Base-by-base conservation (phyloP, 352 stramenopile species). In the Pythium phragmiticola region DNA sequence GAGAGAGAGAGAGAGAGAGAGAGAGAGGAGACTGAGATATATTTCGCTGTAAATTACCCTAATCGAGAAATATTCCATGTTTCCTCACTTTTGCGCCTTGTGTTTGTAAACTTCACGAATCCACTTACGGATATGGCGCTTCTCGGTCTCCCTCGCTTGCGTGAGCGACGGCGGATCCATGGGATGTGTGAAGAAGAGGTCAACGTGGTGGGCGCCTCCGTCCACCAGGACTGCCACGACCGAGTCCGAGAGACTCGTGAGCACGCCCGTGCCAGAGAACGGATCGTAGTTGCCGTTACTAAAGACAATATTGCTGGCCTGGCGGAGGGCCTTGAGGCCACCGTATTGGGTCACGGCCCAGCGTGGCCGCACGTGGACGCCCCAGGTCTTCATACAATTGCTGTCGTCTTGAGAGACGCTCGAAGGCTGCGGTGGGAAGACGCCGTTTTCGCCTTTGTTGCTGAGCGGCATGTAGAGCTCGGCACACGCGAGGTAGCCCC, bases 271-370 rank as follows among this genome's bases (percentile, higher is more conserved):
- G 26, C 83, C 86, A 28, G 77, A 92, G 92, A 90, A 98, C 50
- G 95, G 95, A 69, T 98, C 95, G 45, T 94, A 88, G 59, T 97
- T 83, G 56, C 95, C 95, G 68, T 98, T 98, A 57, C 90, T 97
- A 58, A 98, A 94, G 36, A 98, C 84, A 50, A 98, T 97, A 76
- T 98, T 98, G 63, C 85, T 97, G 8, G 81, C 81, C 1, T 69
- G 64, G 3, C 70, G 59, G n/a, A 95, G 72, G 9, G 77, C 78
- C 57, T 85, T 88, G 47, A 72, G 81, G 45, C 80, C 84, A 21
- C 88, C 88, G 55, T 87, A 96, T 59, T 90, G 72, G 8, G 71
- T 90, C 23, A 76, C 67, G 30, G 78, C 84, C 84, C 84, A 95
- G 28, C 76, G 30, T 4, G 88, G 83, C 34, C 76, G 76, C 33